Evolutionary conservation across 129 eudicot genomes (phyloP).

Genomic region (Tanacetum coccineum): DNA sequence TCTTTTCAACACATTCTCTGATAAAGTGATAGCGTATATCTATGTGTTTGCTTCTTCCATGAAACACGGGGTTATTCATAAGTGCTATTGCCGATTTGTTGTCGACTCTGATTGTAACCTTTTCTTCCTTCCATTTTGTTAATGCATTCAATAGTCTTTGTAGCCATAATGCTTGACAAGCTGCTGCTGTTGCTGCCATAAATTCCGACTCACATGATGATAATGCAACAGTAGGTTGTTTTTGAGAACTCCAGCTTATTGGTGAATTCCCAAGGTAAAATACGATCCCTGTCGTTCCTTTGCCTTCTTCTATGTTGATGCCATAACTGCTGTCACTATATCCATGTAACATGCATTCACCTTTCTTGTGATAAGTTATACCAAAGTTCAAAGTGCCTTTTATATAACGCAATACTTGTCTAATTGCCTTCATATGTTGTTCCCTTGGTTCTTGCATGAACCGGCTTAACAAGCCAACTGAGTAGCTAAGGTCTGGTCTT

Average conservation of each 20-base stretch:
- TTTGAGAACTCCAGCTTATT: slow-evolving; percentile 5
- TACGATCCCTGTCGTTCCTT: not conserved
- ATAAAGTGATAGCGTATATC: no score
- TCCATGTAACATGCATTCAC: not conserved
- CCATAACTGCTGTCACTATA: not conserved
- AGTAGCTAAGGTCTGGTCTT: not conserved
- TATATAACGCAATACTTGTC: not conserved
- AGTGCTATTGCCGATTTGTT: no score
- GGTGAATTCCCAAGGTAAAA: not conserved
- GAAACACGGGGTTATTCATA: no score
- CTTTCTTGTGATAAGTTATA: not conserved
- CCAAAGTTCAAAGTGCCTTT: not conserved
- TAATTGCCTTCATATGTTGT: slow-evolving; percentile 2
- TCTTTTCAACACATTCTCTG: no score
- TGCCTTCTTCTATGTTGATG: slow-evolving; percentile 6
- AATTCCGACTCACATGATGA: not conserved
- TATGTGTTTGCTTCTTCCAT: no score
- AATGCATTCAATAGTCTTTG: not conserved
- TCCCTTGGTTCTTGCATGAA: not conserved
- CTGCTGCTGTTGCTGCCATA: not conserved
- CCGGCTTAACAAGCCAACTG: not conserved
- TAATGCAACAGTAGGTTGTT: not conserved
- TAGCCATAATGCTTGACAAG: not conserved
- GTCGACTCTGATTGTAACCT: no score
- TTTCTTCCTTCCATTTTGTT: not conserved